Evolutionary conservation across 1,284 basidiomycete genomes (phyloP), one percentile per base, ranked within the genome.

Genomic region (Neolentinus lepideus): DNA sequence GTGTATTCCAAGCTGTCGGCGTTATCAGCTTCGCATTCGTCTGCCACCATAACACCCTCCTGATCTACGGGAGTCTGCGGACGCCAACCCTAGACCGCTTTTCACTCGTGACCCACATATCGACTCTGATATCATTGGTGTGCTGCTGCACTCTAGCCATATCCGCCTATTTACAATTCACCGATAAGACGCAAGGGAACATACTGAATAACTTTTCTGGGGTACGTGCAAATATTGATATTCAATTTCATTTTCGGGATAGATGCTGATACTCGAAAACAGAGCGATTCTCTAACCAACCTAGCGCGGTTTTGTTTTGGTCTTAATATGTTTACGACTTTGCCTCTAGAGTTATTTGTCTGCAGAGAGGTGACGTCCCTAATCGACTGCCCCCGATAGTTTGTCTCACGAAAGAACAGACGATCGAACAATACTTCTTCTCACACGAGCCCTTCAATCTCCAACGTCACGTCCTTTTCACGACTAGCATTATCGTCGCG

Each of bases 241-340:
- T 29, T 25, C 2, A 24, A 33, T 26, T 21, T 50, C 4, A 50
- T 22, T 25, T 16, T 25, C 22, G 24, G 24, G 26, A 35, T 26
- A 2, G 19, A 52, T 38, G 27, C 29, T 55, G 54, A 21, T 21
- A 26, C 24, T 11, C 55, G 11, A 31, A n/a, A n/a, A 12, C 61
- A 90, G 88, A 76, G 80, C 62, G 91, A 95, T 67, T 83, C 85
- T 25, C 64, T 96, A 56, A 94, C 96, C 71, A 96, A 98, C 67
- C 79, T 98, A 54, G 96, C 96, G 4, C 82, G 95, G 22, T 92
- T 98, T 64, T 94, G 91, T 65, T 98, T 99, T 65, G 96, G 96
- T 3, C 71, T 96, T 58, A 99, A 99, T 72, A 99, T 99, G 96
- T 96, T 97, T 64, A 97, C 95, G 1, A 99, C 96, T 0, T 80